These are phyloP conservation scores for Byssothecium circinans DNA, from an alignment of 2,329 filamentous ascomycete genomes.

Conservation along the genomic window DNA sequence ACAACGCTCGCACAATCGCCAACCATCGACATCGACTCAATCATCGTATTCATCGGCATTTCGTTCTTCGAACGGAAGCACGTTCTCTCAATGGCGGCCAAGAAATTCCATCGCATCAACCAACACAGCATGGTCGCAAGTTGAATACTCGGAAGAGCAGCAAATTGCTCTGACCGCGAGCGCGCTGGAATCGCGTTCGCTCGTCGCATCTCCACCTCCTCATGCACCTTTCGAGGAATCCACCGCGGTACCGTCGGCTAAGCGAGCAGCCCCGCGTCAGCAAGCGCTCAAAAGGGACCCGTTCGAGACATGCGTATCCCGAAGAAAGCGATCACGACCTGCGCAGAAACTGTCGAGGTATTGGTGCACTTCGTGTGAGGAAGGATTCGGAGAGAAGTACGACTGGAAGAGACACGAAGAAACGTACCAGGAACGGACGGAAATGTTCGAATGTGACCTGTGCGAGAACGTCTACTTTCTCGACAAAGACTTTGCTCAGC, in stretches of 20 bases:
- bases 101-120: slow-evolving; percentile 28
- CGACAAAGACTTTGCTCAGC: slow-evolving; percentile 66
- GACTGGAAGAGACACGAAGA: slow-evolving; percentile 71
- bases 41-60: slow-evolving; percentile 19
- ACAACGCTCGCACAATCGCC: slow-evolving; percentile 14
- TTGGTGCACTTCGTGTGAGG: slow-evolving; percentile 53
- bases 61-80: slow-evolving; percentile 20
- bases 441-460: slow-evolving; percentile 64
- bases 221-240: slow-evolving; percentile 6
- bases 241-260: slow-evolving; percentile 1
- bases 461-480: slow-evolving; percentile 67
- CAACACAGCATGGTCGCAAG: slow-evolving; percentile 23
- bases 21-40: slow-evolving; percentile 22
- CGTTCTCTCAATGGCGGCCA: slow-evolving; percentile 19
- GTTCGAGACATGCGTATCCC: slow-evolving; percentile 35
- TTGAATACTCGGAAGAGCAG: slow-evolving; percentile 14
- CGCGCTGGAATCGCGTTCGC: slow-evolving; percentile 4
- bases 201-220: slow-evolving; percentile 5
- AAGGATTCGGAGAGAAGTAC: slow-evolving; percentile 66
- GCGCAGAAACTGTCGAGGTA: slow-evolving; percentile 29
- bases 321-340: slow-evolving; percentile 22
- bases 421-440: slow-evolving; percentile 66
- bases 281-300: slow-evolving; percentile 18
- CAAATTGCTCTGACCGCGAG: slow-evolving; percentile 17
- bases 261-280: slow-evolving; percentile 6